These are phyloP conservation scores for Penicillium sp. DNA, from an alignment of 2,329 filamentous ascomycete genomes.

Conservation along the genomic window DNA sequence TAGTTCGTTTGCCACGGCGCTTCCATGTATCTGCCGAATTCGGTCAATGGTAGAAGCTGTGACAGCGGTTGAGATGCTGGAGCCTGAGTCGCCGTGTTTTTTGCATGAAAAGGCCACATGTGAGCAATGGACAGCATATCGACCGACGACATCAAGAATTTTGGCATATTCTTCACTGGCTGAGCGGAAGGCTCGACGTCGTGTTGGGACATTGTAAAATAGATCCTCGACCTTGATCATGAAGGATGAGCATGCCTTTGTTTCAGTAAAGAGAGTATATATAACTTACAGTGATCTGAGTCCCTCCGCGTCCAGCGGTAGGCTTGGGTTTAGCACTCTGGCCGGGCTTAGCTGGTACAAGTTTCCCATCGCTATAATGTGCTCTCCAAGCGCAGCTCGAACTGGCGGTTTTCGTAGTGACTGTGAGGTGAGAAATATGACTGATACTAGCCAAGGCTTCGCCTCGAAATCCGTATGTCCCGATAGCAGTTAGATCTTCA, in stretches of 20 bases:
- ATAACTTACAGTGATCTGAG: conserved; percentile 74
- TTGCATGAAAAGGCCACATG: conserved; percentile 96
- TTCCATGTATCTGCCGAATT: conserved; percentile 86
- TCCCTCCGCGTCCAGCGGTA: conserved; percentile 81
- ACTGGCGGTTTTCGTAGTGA: conserved; percentile 88
- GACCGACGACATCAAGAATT: conserved; percentile 89
- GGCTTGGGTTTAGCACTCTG: conserved; percentile 82
- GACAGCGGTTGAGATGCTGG: conserved; percentile 73
- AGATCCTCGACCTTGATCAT: conserved; percentile 71
- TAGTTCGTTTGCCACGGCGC: conserved; percentile 79
- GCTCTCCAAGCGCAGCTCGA: conserved; percentile 88
- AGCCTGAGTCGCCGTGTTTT: conserved; percentile 84
- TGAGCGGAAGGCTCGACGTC: conserved; percentile 84
- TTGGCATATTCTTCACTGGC: conserved; percentile 95
- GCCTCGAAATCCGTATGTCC: conserved; percentile 95
- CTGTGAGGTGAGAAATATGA: conserved; percentile 91
- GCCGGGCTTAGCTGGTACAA: conserved; percentile 80
- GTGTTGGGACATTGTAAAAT: conserved; percentile 92
- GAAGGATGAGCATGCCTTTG: not conserved
- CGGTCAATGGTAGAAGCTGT: conserved; percentile 71
- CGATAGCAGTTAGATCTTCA: conserved; percentile 84
- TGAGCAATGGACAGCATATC: conserved; percentile 86
- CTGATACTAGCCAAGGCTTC: conserved; percentile 97
- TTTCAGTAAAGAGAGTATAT: not conserved
- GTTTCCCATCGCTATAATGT: conserved; percentile 76